Evolutionary conservation across 1,284 basidiomycete genomes (phyloP).

Genomic region (Ganoderma sinense): DNA sequence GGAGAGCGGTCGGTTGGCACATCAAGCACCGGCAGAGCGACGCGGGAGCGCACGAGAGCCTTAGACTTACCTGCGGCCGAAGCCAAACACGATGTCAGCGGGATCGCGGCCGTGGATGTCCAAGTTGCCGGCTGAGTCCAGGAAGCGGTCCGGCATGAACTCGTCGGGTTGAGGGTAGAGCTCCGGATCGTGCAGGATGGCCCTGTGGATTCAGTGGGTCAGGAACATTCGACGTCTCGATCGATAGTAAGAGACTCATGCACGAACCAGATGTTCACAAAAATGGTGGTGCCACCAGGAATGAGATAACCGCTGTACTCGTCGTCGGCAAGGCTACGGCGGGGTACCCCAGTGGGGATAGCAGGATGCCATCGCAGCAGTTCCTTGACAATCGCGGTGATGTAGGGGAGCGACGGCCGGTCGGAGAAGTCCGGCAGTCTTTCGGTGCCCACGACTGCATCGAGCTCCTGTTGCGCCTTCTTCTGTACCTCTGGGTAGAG

Average conservation of each 20-base stretch:
- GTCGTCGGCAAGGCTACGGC: slow-evolving; percentile 21
- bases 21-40: too few relatives aligned
- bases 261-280: slow-evolving; percentile 25
- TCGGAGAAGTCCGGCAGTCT: slow-evolving; percentile 42
- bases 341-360: slow-evolving; percentile 26
- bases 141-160: slow-evolving; percentile 25
- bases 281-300: slow-evolving; percentile 17
- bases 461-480: slow-evolving; percentile 42
- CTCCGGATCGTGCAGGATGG: slow-evolving; percentile 30
- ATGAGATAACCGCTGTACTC: slow-evolving; percentile 22
- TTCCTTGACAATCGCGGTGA: slow-evolving; percentile 42
- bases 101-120: slow-evolving; percentile 8
- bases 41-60: too few relatives aligned
- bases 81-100: slow-evolving; percentile 8
- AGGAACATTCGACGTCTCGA: too few relatives aligned
- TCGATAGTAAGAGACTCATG: too few relatives aligned
- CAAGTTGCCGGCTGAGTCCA: background rate
- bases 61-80: slow-evolving; percentile 14
- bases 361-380: slow-evolving; percentile 40
- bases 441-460: slow-evolving; percentile 37
- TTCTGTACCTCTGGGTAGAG: slow-evolving; percentile 39
- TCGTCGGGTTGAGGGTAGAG: slow-evolving; percentile 28
- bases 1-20: too few relatives aligned
- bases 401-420: slow-evolving; percentile 37
- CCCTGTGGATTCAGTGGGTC: slow-evolving; percentile 1